A percentile compares a stretch with the other conserved stretches of the same genome.
phyloP scores from a whole-genome alignment of 1,284 basidiomycete genomes.

The Trichosporon asahii region DNA sequence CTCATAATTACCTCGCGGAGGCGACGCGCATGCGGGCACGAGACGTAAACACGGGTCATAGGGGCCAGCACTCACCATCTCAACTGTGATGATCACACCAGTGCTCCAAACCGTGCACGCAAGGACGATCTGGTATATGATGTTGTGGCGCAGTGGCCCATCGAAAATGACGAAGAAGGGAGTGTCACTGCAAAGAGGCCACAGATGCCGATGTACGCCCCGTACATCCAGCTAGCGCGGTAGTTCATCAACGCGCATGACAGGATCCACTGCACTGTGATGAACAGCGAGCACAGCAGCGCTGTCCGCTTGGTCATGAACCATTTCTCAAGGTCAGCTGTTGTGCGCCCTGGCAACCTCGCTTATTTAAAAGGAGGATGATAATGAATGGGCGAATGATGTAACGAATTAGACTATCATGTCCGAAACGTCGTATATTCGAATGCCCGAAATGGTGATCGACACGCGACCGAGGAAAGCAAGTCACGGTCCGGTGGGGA shows the following conservation, averaged over 20 bases:
- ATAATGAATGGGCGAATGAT: not conserved
- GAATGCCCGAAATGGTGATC: not conserved
- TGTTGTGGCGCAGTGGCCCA: slow-evolving; percentile 5
- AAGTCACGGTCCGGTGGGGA: not conserved
- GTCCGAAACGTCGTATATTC: not conserved
- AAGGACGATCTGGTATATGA: slow-evolving; percentile 44
- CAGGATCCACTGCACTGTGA: slow-evolving; percentile 43
- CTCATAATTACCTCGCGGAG: not conserved
- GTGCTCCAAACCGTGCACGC: slow-evolving; percentile 41
- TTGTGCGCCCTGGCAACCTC: not conserved
- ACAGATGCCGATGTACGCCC: slow-evolving; percentile 39
- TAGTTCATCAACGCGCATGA: slow-evolving; percentile 30
- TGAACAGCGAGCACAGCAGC: slow-evolving; percentile 33
- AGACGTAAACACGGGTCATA: not conserved
- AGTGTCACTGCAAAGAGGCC: slow-evolving; percentile 45
- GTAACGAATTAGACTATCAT: not conserved
- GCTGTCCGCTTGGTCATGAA: slow-evolving; percentile 18
- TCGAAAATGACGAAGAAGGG: slow-evolving; percentile 42
- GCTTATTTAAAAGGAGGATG: not conserved
- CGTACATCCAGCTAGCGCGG: slow-evolving; percentile 29
- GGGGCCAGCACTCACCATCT: slow-evolving; percentile 29
- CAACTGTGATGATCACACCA: slow-evolving; percentile 39
- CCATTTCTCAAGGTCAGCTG: slow-evolving; percentile 30
- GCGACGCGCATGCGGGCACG: not conserved
- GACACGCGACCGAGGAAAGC: not conserved